Conservation (phyloP, 2,329 filamentous ascomycete species). For the Camillea tinctor region DNA sequence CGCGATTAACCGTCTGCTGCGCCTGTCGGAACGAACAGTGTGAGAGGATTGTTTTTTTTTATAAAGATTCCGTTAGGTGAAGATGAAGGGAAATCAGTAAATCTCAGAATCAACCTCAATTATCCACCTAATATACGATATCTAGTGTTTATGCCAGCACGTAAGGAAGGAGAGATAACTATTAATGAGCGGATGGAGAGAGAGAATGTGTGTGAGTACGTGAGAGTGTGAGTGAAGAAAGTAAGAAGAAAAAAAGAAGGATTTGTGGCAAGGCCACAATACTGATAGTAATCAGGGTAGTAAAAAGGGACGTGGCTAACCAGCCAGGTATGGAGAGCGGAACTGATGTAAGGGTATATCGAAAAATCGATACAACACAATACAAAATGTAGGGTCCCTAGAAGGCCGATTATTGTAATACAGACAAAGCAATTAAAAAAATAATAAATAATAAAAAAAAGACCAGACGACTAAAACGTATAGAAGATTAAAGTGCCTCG, state of each 20-base stretch:
- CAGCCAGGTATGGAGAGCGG: conserved; percentile 24
- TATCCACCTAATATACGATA: background rate
- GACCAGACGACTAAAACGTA: conserved; percentile 11
- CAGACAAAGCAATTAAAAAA: conserved; percentile 10
- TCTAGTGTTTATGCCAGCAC: background rate
- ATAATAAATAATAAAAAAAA: conserved; percentile 13
- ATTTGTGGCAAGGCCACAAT: conserved; percentile 1
- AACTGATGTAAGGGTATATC: conserved; percentile 27
- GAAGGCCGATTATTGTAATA: background rate
- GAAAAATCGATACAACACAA: conserved; percentile 2
- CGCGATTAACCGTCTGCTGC: conserved; percentile 42
- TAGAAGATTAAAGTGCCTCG: conserved; percentile 17
- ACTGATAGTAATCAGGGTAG: conserved; percentile 14
- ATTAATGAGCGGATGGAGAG: background rate
- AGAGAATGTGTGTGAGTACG: too few relatives aligned
- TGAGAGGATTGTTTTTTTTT: too few relatives aligned
- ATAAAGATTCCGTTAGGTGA: conserved; percentile 1
- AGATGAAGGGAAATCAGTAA: background rate
- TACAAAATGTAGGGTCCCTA: background rate
- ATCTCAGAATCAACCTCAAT: background rate
- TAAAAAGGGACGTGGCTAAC: conserved; percentile 21
- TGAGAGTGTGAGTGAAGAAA: background rate
- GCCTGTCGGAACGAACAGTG: conserved; percentile 35
- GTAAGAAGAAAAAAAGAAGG: background rate
- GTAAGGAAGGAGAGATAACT: background rate